Evolutionary conservation across 371 early-diverging fungal species (phyloP).

Genomic region (Mortierella sp.): DNA sequence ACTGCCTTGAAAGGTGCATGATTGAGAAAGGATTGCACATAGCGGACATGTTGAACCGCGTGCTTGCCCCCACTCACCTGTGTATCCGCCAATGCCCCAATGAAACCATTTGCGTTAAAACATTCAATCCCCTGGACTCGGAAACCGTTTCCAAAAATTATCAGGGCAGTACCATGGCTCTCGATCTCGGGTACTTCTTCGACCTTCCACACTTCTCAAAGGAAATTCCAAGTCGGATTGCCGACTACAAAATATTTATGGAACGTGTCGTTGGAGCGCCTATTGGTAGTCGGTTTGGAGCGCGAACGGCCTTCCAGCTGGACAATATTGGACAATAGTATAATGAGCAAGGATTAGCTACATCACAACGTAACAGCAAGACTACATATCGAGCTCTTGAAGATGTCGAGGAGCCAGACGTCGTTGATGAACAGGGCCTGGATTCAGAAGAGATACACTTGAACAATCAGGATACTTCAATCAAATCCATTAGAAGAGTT

Average conservation of each 20-base stretch:
- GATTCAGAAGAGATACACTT: neutral
- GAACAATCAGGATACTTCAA: neutral
- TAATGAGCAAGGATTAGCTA: too few species aligned
- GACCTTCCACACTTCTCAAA: slow-evolving; percentile 14
- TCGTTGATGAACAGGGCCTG: neutral
- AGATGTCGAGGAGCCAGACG: neutral
- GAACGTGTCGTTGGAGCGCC: slow-evolving; percentile 22
- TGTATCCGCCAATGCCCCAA: slow-evolving; percentile 37
- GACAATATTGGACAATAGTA: neutral
- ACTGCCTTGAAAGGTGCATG: slow-evolving; percentile 30
- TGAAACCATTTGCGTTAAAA: slow-evolving; percentile 10
- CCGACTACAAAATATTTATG: slow-evolving; percentile 33
- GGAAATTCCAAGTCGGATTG: slow-evolving; percentile 8
- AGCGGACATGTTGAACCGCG: slow-evolving; percentile 29
- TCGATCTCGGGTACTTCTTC: slow-evolving; percentile 36
- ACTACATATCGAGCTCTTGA: neutral
- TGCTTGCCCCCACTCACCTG: slow-evolving; percentile 25
- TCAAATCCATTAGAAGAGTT: slow-evolving; percentile 6
- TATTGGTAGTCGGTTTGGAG: slow-evolving; percentile 29
- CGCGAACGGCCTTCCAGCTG: slow-evolving; percentile 22
- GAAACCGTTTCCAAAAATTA: slow-evolving; percentile 19
- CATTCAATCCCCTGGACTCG: slow-evolving; percentile 14
- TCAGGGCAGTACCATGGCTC: slow-evolving; percentile 27
- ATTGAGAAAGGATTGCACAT: slow-evolving; percentile 31
- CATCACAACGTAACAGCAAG: neutral